Evolutionary conservation across 169 alveolate species (phyloP).

Genomic region (Eimeria necatrix): DNA sequence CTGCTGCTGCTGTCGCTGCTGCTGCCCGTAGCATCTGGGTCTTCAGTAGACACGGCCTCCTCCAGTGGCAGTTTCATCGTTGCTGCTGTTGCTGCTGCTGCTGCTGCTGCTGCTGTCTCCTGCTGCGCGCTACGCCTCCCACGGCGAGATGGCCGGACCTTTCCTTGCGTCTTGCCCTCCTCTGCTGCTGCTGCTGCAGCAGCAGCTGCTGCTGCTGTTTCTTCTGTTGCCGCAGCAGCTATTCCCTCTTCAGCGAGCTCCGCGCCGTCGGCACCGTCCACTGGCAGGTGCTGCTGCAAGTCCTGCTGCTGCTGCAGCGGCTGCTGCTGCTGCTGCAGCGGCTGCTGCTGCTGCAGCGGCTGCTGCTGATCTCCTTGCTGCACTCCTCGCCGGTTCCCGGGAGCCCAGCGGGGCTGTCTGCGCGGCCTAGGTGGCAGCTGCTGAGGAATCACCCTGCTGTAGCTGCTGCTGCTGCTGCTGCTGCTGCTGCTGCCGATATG

Average conservation of each 20-base stretch:
- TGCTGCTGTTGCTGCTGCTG: constrained; percentile 20
- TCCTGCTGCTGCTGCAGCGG: too few species aligned
- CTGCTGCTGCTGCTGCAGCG: too few species aligned
- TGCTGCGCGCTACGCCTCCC: constrained; percentile 29
- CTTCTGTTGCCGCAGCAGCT: constrained; percentile 23
- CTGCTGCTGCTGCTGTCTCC: constrained; percentile 27
- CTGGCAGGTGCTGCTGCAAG: too few species aligned
- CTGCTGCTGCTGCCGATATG: neutral
- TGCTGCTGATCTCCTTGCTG: neutral
- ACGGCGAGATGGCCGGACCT: neutral
- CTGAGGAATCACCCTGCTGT: neutral
- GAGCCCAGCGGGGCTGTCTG: neutral
- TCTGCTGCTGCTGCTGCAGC: constrained; percentile 45
- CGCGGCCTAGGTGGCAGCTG: neutral
- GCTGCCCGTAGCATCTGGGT: neutral
- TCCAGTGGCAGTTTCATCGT: neutral
- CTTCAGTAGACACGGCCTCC: neutral
- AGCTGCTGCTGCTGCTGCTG: constrained; percentile 48
- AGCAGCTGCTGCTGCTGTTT: neutral
- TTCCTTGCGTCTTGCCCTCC: neutral
- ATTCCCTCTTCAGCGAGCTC: neutral
- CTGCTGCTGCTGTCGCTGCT: constrained; percentile 37
- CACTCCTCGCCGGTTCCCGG: neutral
- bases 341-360: neutral
- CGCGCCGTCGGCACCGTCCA: neutral